Percentiles rank a stretch among this genome's conserved stretches.
These are phyloP conservation scores for Fusarium humuli DNA, from an alignment of 2,329 filamentous ascomycete genomes.

Conservation along the genomic window DNA sequence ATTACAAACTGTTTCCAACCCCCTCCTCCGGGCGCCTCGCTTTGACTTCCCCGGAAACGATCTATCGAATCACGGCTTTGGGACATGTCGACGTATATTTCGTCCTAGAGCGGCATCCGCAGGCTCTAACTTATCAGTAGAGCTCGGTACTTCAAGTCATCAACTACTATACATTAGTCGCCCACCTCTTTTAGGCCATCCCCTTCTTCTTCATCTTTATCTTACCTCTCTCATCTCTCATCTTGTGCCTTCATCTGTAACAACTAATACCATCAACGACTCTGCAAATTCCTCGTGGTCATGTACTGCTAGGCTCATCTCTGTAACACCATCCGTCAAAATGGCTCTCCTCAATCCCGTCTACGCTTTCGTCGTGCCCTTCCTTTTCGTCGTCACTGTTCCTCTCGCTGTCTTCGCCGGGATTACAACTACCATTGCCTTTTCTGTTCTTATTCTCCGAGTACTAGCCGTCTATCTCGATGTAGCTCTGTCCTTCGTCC, in stretches of 20 bases:
- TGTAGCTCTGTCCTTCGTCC: constrained; percentile 67
- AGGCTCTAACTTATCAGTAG: constrained; percentile 2
- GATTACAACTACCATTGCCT: constrained; percentile 71
- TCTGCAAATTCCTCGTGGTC: constrained; percentile 26
- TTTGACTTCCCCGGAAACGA: constrained; percentile 26
- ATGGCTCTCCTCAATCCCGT: constrained; percentile 68
- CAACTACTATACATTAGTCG: constrained; percentile 10
- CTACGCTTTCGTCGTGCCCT: constrained; percentile 69
- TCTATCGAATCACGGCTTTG: constrained; percentile 26
- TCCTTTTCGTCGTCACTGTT: constrained; percentile 71
- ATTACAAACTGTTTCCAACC: constrained; percentile 2
- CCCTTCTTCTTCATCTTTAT: not conserved
- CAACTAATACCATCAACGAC: constrained; percentile 13
- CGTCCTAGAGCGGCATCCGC: constrained; percentile 17
- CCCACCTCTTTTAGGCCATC: constrained; percentile 8
- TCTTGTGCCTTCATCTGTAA: not conserved
- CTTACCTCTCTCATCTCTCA: not conserved
- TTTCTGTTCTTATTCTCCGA: constrained; percentile 70
- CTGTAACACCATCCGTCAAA: constrained; percentile 20
- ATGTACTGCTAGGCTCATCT: constrained; percentile 38
- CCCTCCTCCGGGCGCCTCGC: constrained; percentile 24
- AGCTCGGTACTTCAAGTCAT: constrained; percentile 17
- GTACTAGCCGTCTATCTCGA: constrained; percentile 73
- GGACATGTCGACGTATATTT: constrained; percentile 17
- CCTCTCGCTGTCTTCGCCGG: constrained; percentile 72